A percentile compares a stretch with the other conserved stretches of the same genome.
These are phyloP conservation scores for Dothideomycetidae sp. DNA, from an alignment of 2,329 filamentous ascomycete genomes.

Conservation along the genomic window DNA sequence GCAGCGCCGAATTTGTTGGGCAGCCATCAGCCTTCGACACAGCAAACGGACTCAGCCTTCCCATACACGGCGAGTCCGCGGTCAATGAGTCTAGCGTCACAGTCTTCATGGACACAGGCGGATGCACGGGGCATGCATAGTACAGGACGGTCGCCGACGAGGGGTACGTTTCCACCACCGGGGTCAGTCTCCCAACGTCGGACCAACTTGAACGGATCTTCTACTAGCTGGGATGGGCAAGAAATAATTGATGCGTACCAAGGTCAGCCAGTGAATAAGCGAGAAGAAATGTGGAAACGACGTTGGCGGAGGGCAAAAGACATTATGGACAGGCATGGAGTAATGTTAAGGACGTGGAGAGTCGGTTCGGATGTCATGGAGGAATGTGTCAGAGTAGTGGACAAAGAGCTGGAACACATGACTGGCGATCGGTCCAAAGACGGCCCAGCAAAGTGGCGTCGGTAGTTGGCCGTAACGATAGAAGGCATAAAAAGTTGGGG, in stretches of 20 bases:
- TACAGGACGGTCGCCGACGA: slow-evolving; percentile 9
- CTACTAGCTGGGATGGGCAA: slow-evolving; percentile 15
- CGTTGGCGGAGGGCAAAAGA: slow-evolving; percentile 51
- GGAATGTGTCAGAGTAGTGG: slow-evolving; percentile 52
- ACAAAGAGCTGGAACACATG: slow-evolving; percentile 36
- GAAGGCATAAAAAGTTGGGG: too few relatives aligned
- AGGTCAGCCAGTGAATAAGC: slow-evolving; percentile 41
- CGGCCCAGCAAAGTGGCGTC: background rate
- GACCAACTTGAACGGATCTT: slow-evolving; percentile 23
- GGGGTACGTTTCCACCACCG: slow-evolving; percentile 23
- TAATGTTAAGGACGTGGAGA: slow-evolving; percentile 59
- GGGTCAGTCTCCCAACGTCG: slow-evolving; percentile 22
- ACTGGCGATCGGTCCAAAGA: slow-evolving; percentile 12
- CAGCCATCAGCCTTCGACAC: slow-evolving; percentile 15
- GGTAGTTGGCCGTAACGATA: too few relatives aligned
- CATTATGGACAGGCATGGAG: slow-evolving; percentile 48
- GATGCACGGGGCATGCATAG: slow-evolving; percentile 9
- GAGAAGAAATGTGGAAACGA: slow-evolving; percentile 57
- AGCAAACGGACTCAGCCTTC: slow-evolving; percentile 6
- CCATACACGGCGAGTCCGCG: slow-evolving; percentile 6
- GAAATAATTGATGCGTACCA: slow-evolving; percentile 14
- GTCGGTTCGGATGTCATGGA: slow-evolving; percentile 54
- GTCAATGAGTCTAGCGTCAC: slow-evolving; percentile 8
- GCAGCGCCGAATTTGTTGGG: slow-evolving; percentile 16
- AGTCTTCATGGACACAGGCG: slow-evolving; percentile 4